Evolutionary conservation across 768 basidiomycete species (phyloP).

Genomic region (Gelatoporia subvermispora): DNA sequence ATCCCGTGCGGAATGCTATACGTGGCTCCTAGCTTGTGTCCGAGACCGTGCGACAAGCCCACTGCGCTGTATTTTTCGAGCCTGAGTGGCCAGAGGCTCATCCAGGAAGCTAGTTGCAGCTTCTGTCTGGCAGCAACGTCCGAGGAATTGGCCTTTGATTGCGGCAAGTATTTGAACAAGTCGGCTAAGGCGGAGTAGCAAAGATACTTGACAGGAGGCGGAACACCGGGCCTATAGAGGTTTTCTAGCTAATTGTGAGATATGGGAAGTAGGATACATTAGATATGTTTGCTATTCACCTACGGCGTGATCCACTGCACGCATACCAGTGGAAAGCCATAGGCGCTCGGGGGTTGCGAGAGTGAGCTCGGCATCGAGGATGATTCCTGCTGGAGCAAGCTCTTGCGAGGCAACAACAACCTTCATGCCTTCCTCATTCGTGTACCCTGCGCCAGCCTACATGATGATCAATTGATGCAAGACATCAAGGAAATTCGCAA

Average conservation of each 20-base stretch:
- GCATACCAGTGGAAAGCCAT: conserved; percentile 78
- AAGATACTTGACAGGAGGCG: conserved; percentile 57
- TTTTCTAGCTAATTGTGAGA: conserved; percentile 38
- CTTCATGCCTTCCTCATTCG: conserved; percentile 66
- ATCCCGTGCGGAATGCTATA: conserved; percentile 80
- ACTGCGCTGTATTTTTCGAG: conserved; percentile 52
- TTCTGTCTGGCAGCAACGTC: conserved; percentile 60
- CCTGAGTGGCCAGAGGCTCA: conserved; percentile 70
- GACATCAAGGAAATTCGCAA: not conserved
- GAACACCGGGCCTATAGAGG: conserved; percentile 53
- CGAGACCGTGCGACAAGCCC: conserved; percentile 74
- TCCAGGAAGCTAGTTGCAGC: conserved; percentile 73
- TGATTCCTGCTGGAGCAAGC: conserved; percentile 66
- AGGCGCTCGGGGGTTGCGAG: conserved; percentile 68
- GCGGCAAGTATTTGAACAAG: conserved; percentile 69
- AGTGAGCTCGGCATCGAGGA: conserved; percentile 74
- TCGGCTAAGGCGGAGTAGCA: conserved; percentile 65
- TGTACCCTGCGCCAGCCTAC: conserved; percentile 50
- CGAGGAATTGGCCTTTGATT: conserved; percentile 53
- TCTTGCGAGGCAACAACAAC: conserved; percentile 48
- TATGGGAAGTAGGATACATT: not conserved
- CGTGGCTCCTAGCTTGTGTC: conserved; percentile 66
- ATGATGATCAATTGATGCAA: not conserved
- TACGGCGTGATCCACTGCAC: conserved; percentile 75
- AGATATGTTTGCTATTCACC: conserved; percentile 33